Evolutionary conservation across 441 rosid species (phyloP), one percentile per base, ranked within the genome.

Genomic region (Bruguiera hainesii): DNA sequence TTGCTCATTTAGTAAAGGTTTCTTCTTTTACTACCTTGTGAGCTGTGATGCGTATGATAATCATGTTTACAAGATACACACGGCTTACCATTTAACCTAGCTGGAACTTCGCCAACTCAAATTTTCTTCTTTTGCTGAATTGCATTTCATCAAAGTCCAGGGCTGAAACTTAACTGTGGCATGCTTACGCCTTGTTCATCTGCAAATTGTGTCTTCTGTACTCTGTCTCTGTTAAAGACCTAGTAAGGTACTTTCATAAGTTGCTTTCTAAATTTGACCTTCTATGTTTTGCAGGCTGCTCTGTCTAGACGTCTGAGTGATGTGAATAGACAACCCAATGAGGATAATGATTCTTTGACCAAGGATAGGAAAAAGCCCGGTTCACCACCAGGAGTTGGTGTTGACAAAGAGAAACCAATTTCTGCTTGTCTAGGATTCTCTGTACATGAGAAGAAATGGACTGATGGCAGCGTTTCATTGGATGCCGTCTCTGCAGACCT

Each of bases 371-470:
- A 76, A 10, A 87, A 83, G 71, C 56, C 78, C 6, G 71, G 84
- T 61, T 81, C 90, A 37, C 76, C 87, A 37, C 73, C 86, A 28
- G 88, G 76, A 64, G n/a, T 51, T 66, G 65, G 76, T 73, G 52
- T 61, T 42, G 63, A 78, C 19, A 61, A 64, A 16, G 86, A 77
- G 63, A 83, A 75, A 68, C 70, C 81, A 48, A 9, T 63, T 59
- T 64, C 62, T 70, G 78, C 74, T 67, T 76, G 80, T 71, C 72
- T 72, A 23, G 92, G 86, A 26, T 82, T 94, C 57, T 82, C 82
- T 51, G 75, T 88, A 50, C 96, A 94, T 68, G 97, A 91, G 52
- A 80, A 75, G 86, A 94, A 88, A 82, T 94, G 97, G 97, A 89
- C 96, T 1, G 93, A 91, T 78, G 95, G 91, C 51, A 91, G 92